Percentiles rank a stretch among this genome's conserved stretches.
These are phyloP conservation scores for Xylaria sp. DNA, from an alignment of 2,329 filamentous ascomycete genomes.

Conservation along the genomic window DNA sequence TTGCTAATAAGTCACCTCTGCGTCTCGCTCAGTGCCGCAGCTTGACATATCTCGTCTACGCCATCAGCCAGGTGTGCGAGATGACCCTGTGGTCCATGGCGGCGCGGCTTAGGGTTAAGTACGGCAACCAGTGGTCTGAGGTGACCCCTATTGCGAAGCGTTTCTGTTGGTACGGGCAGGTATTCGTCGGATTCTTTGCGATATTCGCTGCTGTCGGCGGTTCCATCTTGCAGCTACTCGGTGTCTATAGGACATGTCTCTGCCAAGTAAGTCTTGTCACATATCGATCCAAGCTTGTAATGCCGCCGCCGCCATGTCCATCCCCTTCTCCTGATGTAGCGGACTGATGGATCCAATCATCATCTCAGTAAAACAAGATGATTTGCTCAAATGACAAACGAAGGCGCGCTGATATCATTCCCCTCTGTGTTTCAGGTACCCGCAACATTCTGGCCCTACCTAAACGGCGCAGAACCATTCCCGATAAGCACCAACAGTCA, in stretches of 20 bases:
- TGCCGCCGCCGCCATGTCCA: too few species aligned
- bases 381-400: too few species aligned
- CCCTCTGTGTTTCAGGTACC: conserved; percentile 35
- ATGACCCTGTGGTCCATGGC: conserved; percentile 48
- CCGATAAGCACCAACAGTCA: conserved; percentile 45
- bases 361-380: background rate
- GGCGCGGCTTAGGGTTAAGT: conserved; percentile 42
- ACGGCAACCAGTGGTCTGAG: conserved; percentile 46
- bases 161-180: conserved; percentile 47
- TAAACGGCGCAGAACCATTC: conserved; percentile 40
- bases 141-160: conserved; percentile 43
- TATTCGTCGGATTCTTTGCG: conserved; percentile 47
- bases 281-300: background rate
- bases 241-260: conserved; percentile 46
- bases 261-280: conserved; percentile 41
- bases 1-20: background rate
- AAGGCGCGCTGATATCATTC: background rate
- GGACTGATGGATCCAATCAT: too few species aligned
- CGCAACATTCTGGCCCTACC: conserved; percentile 39
- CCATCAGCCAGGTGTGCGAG: conserved; percentile 48
- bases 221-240: conserved; percentile 47
- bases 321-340: background rate
- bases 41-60: conserved; percentile 51
- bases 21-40: conserved; percentile 44
- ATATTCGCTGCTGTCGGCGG: conserved; percentile 47